These are phyloP conservation scores for Exophiala dermatitidis DNA, from an alignment of 2,329 filamentous ascomycete genomes.

Conservation along the genomic window DNA sequence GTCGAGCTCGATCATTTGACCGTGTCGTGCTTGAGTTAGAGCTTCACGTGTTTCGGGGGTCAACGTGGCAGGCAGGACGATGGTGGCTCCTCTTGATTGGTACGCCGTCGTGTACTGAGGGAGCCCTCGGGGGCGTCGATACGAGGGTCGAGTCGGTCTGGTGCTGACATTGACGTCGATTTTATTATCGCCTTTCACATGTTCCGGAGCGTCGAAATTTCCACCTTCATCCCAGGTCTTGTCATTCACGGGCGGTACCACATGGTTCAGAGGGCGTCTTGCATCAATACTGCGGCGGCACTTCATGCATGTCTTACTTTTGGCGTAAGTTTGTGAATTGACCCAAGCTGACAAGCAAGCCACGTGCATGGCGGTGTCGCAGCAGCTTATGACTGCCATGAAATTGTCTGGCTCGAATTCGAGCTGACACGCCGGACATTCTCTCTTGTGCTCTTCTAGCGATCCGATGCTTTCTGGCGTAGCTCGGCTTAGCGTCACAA, in stretches of 20 bases:
- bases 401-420: constrained; percentile 22
- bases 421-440: constrained; percentile 23
- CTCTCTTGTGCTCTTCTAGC: constrained; percentile 21
- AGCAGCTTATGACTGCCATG: constrained; percentile 22
- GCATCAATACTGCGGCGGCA: constrained; percentile 22
- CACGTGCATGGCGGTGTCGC: constrained; percentile 20
- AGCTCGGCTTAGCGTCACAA: constrained; percentile 18
- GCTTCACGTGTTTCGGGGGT: constrained; percentile 4
- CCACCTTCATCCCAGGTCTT: constrained; percentile 20
- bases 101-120: constrained; percentile 1
- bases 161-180: constrained; percentile 19
- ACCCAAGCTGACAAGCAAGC: constrained; percentile 24
- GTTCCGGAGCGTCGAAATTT: constrained; percentile 19
- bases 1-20: constrained; percentile 7
- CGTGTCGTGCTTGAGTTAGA: constrained; percentile 8
- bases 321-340: constrained; percentile 19
- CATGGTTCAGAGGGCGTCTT: constrained; percentile 16
- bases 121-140: constrained; percentile 7
- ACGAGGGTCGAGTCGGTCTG: constrained; percentile 12
- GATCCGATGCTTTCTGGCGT: constrained; percentile 15
- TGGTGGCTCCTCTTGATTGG: neutral
- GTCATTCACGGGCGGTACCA: constrained; percentile 20
- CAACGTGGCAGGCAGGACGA: constrained; percentile 3
- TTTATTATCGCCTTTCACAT: constrained; percentile 14
- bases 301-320: constrained; percentile 21